phyloP scores from a whole-genome alignment of 352 stramenopile species.

The Thalassiosira allenii region DNA sequence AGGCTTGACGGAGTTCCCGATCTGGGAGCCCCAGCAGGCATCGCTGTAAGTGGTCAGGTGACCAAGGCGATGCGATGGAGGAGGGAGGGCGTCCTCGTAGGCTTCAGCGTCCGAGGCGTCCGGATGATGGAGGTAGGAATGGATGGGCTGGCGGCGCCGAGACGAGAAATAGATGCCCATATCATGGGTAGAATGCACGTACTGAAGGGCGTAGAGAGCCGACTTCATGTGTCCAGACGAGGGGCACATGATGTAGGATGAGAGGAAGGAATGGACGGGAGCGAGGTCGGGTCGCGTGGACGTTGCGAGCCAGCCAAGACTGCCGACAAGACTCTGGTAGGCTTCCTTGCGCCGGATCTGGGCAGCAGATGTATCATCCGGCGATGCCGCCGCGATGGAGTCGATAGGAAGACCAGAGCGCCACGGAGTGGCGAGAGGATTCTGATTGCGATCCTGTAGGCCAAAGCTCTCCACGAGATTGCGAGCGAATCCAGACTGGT shows the following conservation, averaged over 20 bases:
- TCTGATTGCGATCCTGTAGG: not conserved
- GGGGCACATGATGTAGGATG: constrained; percentile 29
- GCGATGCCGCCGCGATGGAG: not conserved
- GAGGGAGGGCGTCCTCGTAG: constrained; percentile 28
- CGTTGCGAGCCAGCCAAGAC: constrained; percentile 30
- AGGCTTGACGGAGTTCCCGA: constrained; percentile 18
- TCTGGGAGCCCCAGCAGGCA: constrained; percentile 43
- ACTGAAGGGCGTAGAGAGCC: constrained; percentile 27
- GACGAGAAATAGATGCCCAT: constrained; percentile 32
- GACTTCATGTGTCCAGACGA: constrained; percentile 8
- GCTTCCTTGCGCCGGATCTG: not conserved
- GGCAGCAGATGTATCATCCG: not conserved
- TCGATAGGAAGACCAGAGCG: constrained; percentile 49
- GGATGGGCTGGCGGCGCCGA: not conserved
- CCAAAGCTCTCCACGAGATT: constrained; percentile 29
- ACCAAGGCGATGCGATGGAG: not conserved
- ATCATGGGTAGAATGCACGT: constrained; percentile 29
- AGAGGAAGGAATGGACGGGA: constrained; percentile 33
- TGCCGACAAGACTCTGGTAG: constrained; percentile 41
- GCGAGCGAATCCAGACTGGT: constrained; percentile 30
- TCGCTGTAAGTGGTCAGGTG: constrained; percentile 32
- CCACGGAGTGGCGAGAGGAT: constrained; percentile 38
- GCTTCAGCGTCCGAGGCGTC: constrained; percentile 17
- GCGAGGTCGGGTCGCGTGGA: constrained; percentile 44
- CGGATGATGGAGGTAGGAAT: constrained; percentile 21